Evolutionary conservation across 108 stramenopile species (phyloP).

Genomic region (Aureococcus anophagefferens): DNA sequence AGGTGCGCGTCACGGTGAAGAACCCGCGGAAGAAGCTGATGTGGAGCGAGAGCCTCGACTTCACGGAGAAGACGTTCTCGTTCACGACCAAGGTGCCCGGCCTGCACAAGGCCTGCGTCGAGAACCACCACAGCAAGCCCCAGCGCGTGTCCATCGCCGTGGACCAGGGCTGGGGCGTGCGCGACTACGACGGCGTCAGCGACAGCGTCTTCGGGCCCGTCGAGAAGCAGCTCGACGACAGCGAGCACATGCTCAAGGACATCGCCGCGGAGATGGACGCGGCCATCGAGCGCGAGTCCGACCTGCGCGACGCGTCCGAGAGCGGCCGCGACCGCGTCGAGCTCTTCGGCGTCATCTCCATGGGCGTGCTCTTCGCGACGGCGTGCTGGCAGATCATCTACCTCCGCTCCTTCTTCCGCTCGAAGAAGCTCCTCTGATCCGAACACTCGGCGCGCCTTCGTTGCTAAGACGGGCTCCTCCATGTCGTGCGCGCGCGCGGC

Average conservation of each 20-base stretch:
- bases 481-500: no score
- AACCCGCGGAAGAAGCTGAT: background rate
- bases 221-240: background rate
- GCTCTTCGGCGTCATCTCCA: background rate
- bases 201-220: background rate
- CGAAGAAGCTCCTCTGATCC: background rate
- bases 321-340: no score
- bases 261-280: background rate
- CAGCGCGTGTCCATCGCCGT: background rate
- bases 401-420: background rate
- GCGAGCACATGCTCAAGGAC: background rate
- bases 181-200: background rate
- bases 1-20: background rate
- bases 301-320: no score
- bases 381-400: background rate
- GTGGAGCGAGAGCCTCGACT: background rate
- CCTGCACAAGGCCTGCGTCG: background rate
- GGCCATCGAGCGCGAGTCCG: background rate
- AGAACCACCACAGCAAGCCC: background rate
- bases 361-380: background rate
- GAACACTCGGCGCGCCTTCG: no score
- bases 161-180: background rate
- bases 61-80: background rate
- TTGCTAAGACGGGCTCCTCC: no score
- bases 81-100: background rate